Evolutionary conservation across 208 protist species (phyloP), one percentile per base, ranked within the genome.

Genomic region (Acanthamoeba triangularis): DNA sequence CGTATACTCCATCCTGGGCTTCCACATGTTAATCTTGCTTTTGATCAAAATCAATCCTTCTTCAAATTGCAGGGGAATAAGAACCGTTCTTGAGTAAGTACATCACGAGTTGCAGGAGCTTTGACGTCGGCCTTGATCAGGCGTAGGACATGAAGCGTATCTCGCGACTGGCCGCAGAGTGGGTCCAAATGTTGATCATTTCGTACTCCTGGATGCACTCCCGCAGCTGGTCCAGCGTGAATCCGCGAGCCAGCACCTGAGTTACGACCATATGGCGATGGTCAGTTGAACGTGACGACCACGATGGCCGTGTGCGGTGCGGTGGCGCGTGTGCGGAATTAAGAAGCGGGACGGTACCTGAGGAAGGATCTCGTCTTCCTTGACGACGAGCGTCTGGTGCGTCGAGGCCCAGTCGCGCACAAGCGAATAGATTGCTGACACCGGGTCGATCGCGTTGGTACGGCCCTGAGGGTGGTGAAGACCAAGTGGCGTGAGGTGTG

Each of bases 161-260:
- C 49, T 87, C 78, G 41, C 78, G 78, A 25, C 49, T 87, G 16
- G 18, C 28, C 6, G 47, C 13, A 0, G 41, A 61, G 78, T 87
- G 78, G 10, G 47, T 61, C 78, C 78, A 87, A 56, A 87, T 87
- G 41, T 87, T 87, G 78, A 87, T 52, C 47, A 61, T 37, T 28
- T 87, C 78, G 78, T 87, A 87, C 49, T 87, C 78, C 47, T 52
- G 47, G 47, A 87, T 61, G 49, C 78, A 87, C 49, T 87, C 78
- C 2, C n/a, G 47, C 41, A 87, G 10, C n/a, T 87, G 78, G 25
- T 49, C 47, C 28, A 61, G 41, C 18, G 78, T 87, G 44, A 37
- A 87, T 11, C 78, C 78, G 23, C 49, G 41, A 8, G 78, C 78
- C 78, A 87, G 41, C 41, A 87, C 78, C 49, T 54, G 49, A 1